phyloP scores from a whole-genome alignment of 805 yeast species.

The Candida nitratophila region DNA sequence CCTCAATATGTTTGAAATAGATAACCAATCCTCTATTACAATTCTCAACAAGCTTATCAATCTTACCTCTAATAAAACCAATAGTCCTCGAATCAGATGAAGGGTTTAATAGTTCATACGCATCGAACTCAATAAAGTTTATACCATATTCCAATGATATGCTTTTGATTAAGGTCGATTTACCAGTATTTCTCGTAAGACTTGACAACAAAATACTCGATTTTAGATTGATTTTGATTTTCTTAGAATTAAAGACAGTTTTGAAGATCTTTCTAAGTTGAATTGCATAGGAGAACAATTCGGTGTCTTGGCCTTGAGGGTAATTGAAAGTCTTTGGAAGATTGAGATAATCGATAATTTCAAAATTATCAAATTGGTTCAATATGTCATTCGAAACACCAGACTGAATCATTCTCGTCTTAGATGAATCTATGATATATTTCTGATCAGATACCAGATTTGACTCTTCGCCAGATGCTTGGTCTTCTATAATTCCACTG shows the following conservation, averaged over 20 bases:
- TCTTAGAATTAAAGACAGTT: slow-evolving; percentile 35
- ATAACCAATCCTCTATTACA: slow-evolving; percentile 40
- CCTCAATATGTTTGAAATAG: slow-evolving; percentile 67
- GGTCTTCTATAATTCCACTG: slow-evolving; percentile 34
- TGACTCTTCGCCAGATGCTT: slow-evolving; percentile 12
- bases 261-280: slow-evolving; percentile 46
- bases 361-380: slow-evolving; percentile 13
- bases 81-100: slow-evolving; percentile 74
- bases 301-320: slow-evolving; percentile 4
- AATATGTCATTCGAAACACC: slow-evolving; percentile 44
- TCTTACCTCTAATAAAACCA: slow-evolving; percentile 68
- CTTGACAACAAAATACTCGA: slow-evolving; percentile 67
- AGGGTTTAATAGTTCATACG: slow-evolving; percentile 55
- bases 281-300: slow-evolving; percentile 39
- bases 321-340: background rate
- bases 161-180: slow-evolving; percentile 53
- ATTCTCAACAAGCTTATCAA: slow-evolving; percentile 52
- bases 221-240: slow-evolving; percentile 32
- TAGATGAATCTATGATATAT: slow-evolving; percentile 56
- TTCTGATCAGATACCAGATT: slow-evolving; percentile 24
- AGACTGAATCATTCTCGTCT: slow-evolving; percentile 62
- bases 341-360: background rate
- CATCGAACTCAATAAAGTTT: slow-evolving; percentile 62
- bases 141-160: slow-evolving; percentile 54
- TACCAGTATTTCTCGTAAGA: slow-evolving; percentile 71